These are phyloP conservation scores for Euphorbia pulcherrima DNA, from an alignment of 345 rosid genomes.

Conservation along the genomic window DNA sequence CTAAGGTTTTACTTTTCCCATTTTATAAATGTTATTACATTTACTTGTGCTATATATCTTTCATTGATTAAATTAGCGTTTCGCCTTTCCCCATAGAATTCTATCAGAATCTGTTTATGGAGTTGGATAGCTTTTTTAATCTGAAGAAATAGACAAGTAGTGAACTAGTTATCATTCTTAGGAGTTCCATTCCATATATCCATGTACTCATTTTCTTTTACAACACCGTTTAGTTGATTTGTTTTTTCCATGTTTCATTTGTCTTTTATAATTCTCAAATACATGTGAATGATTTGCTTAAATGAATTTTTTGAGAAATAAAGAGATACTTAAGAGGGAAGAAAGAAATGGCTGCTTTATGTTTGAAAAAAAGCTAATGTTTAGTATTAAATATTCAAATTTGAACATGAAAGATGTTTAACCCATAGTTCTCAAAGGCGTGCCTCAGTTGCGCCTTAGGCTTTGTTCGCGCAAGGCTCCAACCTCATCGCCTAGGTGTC, in stretches of 20 bases:
- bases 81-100: background rate
- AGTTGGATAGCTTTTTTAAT: background rate
- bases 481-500: no score
- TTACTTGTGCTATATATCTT: background rate
- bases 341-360: background rate
- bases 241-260: background rate
- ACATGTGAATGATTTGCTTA: background rate
- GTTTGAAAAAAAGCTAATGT: no score
- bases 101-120: background rate
- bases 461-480: no score
- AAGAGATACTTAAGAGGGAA: background rate
- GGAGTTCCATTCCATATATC: background rate
- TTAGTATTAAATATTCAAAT: background rate
- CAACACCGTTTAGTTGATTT: background rate
- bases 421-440: no score
- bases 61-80: background rate
- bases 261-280: background rate
- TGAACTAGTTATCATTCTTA: background rate
- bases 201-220: background rate
- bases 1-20: slow-evolving; percentile 48
- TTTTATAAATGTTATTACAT: background rate
- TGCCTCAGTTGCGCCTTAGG: no score
- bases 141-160: background rate
- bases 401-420: background rate
- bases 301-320: slow-evolving; percentile 1